These are phyloP conservation scores for Sugiyamaella chiloensis DNA, from an alignment of 805 yeast species.

Conservation along the genomic window DNA sequence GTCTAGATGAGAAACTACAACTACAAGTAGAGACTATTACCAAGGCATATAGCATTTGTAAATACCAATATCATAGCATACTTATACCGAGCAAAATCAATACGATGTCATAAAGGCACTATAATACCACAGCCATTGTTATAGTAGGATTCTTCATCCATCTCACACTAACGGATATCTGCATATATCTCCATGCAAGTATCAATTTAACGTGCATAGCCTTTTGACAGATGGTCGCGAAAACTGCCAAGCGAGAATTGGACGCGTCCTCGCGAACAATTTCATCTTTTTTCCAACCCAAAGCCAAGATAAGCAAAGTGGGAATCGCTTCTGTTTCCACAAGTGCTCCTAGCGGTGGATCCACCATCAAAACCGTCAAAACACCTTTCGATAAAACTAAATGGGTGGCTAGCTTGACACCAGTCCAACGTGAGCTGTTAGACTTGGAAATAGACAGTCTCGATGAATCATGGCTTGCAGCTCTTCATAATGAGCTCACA, in stretches of 20 bases:
- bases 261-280: constrained; percentile 17
- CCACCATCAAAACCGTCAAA: constrained; percentile 2
- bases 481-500: constrained; percentile 65
- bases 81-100: too few relatives aligned
- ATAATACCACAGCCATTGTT: too few relatives aligned
- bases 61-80: too few relatives aligned
- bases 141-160: too few relatives aligned
- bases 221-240: constrained; percentile 4
- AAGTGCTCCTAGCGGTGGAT: too few relatives aligned
- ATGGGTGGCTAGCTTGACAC: constrained; percentile 49
- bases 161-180: too few relatives aligned
- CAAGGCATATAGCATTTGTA: too few relatives aligned
- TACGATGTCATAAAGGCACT: too few relatives aligned
- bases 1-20: not conserved
- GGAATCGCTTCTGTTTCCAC: constrained; percentile 7
- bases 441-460: constrained; percentile 62
- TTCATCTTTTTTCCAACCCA: constrained; percentile 22
- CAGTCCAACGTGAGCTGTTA: constrained; percentile 50
- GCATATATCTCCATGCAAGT: too few relatives aligned
- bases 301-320: constrained; percentile 3
- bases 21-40: too few relatives aligned
- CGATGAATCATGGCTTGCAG: constrained; percentile 74
- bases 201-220: not conserved
- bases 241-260: constrained; percentile 19
- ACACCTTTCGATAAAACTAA: constrained; percentile 44